A percentile compares a stretch with the other conserved stretches of the same genome.
Conservation (phyloP, 2,329 filamentous ascomycete genomes). For the Colletotrichum paranaense region DNA sequence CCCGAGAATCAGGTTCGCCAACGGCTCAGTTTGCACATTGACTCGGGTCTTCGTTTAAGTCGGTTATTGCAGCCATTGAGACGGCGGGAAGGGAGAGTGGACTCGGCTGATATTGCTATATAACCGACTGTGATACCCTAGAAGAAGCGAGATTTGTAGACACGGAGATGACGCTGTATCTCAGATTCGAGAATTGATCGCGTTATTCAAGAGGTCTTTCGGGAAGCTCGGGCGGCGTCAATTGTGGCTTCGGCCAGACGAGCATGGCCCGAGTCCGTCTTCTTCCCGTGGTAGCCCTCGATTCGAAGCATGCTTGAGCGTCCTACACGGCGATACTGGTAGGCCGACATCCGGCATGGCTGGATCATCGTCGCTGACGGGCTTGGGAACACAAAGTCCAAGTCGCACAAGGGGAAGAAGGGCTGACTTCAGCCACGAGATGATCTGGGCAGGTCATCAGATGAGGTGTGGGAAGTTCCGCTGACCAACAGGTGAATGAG, state of each 20-base stretch:
- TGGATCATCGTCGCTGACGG: neutral
- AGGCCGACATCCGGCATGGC: neutral
- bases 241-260: neutral
- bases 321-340: neutral
- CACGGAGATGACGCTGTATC: neutral
- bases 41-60: neutral
- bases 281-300: neutral
- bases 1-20: neutral
- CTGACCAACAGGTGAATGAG: neutral
- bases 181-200: neutral
- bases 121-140: neutral
- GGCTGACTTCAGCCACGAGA: neutral
- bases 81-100: neutral
- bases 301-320: neutral
- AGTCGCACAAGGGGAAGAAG: neutral
- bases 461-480: neutral
- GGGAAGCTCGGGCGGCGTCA: neutral
- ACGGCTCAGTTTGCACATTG: neutral
- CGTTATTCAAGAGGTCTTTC: neutral
- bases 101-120: neutral
- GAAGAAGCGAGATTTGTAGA: neutral
- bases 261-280: neutral
- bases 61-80: neutral
- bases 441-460: neutral
- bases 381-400: neutral